Base-by-base conservation (phyloP, 805 yeast genomes). In the Nakazawaea ernobii region DNA sequence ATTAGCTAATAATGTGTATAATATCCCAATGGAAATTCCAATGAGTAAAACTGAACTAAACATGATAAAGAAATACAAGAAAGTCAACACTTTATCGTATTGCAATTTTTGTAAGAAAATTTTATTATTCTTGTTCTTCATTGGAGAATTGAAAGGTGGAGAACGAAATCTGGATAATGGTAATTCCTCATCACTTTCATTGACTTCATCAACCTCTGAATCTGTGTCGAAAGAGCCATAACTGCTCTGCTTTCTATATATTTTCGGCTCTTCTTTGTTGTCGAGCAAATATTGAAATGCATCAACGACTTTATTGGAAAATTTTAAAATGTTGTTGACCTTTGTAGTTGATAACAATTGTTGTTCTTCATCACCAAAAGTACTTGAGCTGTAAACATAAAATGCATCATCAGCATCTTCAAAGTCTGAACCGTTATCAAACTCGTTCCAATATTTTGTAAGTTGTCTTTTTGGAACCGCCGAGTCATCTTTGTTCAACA, bases 381-480 rank as follows among this genome's bases (percentile, higher is more conserved):
- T 58, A 10, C 62, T 71, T 35, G 68, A 71, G 26, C 54, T 43
- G 4, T 50, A 54, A n/a, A 67, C 60, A 33, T 71, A 68, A 43
- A 67, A 63, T 5, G 68, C 69, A 6, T 55, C 66, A 32, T 60
- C 68, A 30, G 67, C 70, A 27, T 60, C 66, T 49, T 67, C 79
- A 39, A 64, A 76, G 49, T 80, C 86, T 0, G 82, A 79, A 0
- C 75, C 76, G 55, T 81, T 70, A 55, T 81, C 86, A 57, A 81
- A 81, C 62, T 81, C 86, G 56, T 81, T 81, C 86, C 86, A 81
- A 59, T 81, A 81, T 40, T 32, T 54, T 54, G 6, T 44, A 5
- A 13, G 26, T 28, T 28, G 52, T 7, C 28, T 45, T 33, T 38
- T 49, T 35, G 32, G 50, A 37, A 45, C 37, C 39, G n/a, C 38